phyloP scores from a whole-genome alignment of 805 yeast genomes.

The Candida easanensis region DNA sequence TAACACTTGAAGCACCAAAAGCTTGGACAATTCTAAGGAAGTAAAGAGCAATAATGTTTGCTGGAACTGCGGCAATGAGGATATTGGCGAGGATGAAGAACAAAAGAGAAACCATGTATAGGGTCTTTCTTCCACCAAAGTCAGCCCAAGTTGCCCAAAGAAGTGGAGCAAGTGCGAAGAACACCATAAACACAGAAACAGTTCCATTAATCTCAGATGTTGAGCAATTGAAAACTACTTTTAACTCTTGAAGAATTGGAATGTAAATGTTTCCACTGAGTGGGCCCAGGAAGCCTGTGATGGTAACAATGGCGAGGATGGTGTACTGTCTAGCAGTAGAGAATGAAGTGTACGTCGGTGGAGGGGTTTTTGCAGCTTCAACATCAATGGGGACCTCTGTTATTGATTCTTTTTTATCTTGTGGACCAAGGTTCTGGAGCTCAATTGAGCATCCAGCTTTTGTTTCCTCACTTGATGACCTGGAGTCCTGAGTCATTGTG shows the following conservation, averaged over 20 bases:
- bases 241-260: conserved; percentile 48
- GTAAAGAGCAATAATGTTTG: conserved; percentile 67
- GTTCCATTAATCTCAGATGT: conserved; percentile 49
- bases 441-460: too few species aligned
- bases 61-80: conserved; percentile 57
- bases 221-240: conserved; percentile 38
- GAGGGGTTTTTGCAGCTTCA: neutral
- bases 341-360: conserved; percentile 32
- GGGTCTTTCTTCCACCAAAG: conserved; percentile 61
- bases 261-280: conserved; percentile 56
- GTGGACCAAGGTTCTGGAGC: neutral
- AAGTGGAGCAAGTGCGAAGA: conserved; percentile 53
- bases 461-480: too few species aligned
- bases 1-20: conserved; percentile 84
- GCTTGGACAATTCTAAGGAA: conserved; percentile 71
- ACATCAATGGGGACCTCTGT: neutral
- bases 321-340: conserved; percentile 32
- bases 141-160: conserved; percentile 58
- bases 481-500: too few species aligned
- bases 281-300: conserved; percentile 55
- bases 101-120: conserved; percentile 53
- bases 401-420: conserved; percentile 2
- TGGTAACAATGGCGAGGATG: conserved; percentile 39
- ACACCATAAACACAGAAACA: conserved; percentile 55
- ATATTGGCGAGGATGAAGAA: conserved; percentile 62